Evolutionary conservation across 2,329 filamentous ascomycete genomes (phyloP), one percentile per base, ranked within the genome.

Genomic region (Chaetothyriales sp.): DNA sequence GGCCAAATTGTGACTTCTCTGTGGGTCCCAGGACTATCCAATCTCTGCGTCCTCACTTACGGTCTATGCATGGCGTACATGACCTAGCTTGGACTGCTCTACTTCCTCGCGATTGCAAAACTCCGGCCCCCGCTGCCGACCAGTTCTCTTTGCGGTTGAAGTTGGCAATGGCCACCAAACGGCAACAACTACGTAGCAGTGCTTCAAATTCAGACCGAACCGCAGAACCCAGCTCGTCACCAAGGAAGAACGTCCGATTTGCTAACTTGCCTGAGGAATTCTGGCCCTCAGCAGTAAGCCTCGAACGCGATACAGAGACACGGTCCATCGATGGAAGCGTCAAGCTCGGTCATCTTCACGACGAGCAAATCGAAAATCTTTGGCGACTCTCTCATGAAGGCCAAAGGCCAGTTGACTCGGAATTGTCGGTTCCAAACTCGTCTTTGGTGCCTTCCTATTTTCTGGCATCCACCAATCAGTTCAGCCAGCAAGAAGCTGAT

Each of bases 371-470:
- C 15, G 18, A 44, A 44, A n/a, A n/a, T 3, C 40, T 44, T 19
- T 44, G 40, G 40, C 40, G 18, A n/a, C 18, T 44, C 15, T n/a
- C 40, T n/a, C 15, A 44, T 3, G 40, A 19, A 44, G 40, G 18
- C 7, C 15, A 19, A 44, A 44, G 15, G 18, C 15, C 40, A 44
- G 18, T n/a, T 2, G 40, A n/a, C 40, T n/a, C 15, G 40, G 40
- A 44, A 19, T 19, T 5, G 18, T n/a, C 18, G 2, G 15, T 44
- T n/a, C 48, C 48, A 15, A 25, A 50, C 18, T 53, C 56, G n/a
- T 53, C 52, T 43, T 47, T 58, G 25, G 48, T 58, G 1, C 55
- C 56, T n/a, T 48, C 49, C 22, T 44, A 46, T 1, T 54, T 57
- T 47, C 29, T 46, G 1, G 55, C 56, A 29, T 44, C 55, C 6